A percentile compares a stretch with the other conserved stretches of the same genome.
These are phyloP conservation scores for Schizopora paradoxa DNA, from an alignment of 1,284 basidiomycete genomes.

Conservation along the genomic window DNA sequence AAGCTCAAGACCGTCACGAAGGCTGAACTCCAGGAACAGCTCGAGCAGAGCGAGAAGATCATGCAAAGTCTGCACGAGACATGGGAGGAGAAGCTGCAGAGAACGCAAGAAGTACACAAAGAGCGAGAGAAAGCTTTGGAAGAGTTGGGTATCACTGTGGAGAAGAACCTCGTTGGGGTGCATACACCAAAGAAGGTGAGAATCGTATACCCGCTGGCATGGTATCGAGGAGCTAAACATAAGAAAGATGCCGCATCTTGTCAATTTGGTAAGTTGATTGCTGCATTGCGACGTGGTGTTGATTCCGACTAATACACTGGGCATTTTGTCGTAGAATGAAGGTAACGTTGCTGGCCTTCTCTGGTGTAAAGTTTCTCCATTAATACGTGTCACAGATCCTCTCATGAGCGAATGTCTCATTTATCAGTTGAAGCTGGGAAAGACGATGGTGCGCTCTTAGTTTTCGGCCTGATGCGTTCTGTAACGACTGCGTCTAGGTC, in stretches of 20 bases:
- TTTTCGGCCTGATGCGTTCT: conserved; percentile 13
- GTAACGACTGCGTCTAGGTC: conserved; percentile 41
- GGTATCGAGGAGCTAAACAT: conserved; percentile 4
- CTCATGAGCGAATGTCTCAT: conserved; percentile 90
- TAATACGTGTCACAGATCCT: conserved; percentile 49
- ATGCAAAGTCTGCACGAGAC: conserved; percentile 96
- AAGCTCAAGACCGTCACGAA: conserved; percentile 95
- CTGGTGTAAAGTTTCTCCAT: conserved; percentile 12
- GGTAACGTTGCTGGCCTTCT: conserved; percentile 39
- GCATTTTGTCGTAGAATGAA: conserved; percentile 61
- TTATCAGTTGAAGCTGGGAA: conserved; percentile 90
- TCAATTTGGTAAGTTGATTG: conserved; percentile 72
- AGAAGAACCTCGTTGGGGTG: conserved; percentile 92
- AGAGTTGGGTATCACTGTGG: conserved; percentile 95
- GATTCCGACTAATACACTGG: conserved; percentile 15
- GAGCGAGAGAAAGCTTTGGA: conserved; percentile 96
- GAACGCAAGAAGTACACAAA: conserved; percentile 92
- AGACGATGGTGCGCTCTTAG: conserved; percentile 55
- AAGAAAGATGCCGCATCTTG: conserved; percentile 83
- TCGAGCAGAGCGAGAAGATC: conserved; percentile 94
- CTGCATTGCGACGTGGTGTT: neutral
- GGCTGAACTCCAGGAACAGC: conserved; percentile 94
- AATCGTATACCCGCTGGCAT: conserved; percentile 12
- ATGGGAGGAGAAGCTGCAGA: conserved; percentile 93
- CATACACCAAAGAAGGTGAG: conserved; percentile 95